These are phyloP conservation scores for Pseudogymnoascus sp. DNA, from an alignment of 2,329 filamentous ascomycete genomes.

Conservation along the genomic window DNA sequence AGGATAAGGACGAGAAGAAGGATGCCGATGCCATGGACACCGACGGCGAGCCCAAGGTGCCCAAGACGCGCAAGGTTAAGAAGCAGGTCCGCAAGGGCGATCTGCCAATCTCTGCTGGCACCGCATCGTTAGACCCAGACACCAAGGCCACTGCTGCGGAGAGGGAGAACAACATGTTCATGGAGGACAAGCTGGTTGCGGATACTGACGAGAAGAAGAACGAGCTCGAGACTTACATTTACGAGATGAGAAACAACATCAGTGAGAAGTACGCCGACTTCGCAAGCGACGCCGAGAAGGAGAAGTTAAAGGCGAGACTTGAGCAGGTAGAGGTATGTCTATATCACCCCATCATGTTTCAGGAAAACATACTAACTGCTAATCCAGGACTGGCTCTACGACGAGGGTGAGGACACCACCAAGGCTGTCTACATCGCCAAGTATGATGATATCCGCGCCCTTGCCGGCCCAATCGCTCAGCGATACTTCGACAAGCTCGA, in stretches of 20 bases:
- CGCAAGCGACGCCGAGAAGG: conserved; percentile 85
- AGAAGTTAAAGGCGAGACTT: conserved; percentile 74
- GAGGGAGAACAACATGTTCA: conserved; percentile 82
- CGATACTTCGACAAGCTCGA: conserved; percentile 93
- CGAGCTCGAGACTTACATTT: conserved; percentile 95
- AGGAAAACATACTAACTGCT: conserved; percentile 19
- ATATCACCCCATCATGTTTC: neutral
- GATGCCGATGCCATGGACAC: conserved; percentile 82
- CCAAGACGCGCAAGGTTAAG: conserved; percentile 92
- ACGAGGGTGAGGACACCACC: conserved; percentile 87
- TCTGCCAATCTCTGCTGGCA: conserved; percentile 75
- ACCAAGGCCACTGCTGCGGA: conserved; percentile 62
- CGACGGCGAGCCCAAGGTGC: conserved; percentile 58
- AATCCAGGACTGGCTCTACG: conserved; percentile 88
- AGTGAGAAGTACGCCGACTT: conserved; percentile 87
- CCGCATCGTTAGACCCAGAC: conserved; percentile 64
- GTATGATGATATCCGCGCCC: conserved; percentile 86
- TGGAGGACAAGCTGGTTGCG: conserved; percentile 96
- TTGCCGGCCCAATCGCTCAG: conserved; percentile 86
- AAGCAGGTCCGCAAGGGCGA: conserved; percentile 98
- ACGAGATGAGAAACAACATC: conserved; percentile 91
- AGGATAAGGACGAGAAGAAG: conserved; percentile 52
- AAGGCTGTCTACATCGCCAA: conserved; percentile 93
- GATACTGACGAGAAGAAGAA: conserved; percentile 99
- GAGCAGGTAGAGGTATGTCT: conserved; percentile 71